Percentiles rank a stretch among this genome's conserved stretches.
Evolutionary conservation across 179 eudicot species (phyloP).

Genomic region (Silene coronaria): DNA sequence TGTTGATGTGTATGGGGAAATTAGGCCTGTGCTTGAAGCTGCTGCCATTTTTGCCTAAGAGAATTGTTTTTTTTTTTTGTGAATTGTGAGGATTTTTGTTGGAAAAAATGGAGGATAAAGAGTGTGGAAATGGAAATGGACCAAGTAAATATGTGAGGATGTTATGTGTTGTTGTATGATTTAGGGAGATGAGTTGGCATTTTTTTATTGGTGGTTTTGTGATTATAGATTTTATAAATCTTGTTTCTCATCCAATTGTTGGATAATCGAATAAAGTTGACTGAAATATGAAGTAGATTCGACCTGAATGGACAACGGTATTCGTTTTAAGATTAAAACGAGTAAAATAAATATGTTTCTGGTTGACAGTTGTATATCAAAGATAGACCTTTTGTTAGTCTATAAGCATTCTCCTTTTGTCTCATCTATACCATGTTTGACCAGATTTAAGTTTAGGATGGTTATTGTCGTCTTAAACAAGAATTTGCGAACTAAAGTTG

Average conservation of each 20-base stretch:
- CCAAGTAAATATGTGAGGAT: conserved; percentile 10
- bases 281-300: too few species aligned
- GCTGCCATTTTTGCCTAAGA: conserved; percentile 5
- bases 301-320: too few species aligned
- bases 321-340: too few species aligned
- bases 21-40: conserved; percentile 12
- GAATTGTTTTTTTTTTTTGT: neutral
- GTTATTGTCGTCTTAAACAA: too few species aligned
- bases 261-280: neutral
- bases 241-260: neutral
- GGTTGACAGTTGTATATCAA: too few species aligned
- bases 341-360: too few species aligned
- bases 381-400: too few species aligned
- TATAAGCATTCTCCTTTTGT: too few species aligned
- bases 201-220: conserved; percentile 16
- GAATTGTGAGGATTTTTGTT: neutral
- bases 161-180: conserved; percentile 9
- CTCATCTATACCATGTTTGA: too few species aligned
- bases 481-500: too few species aligned
- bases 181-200: conserved; percentile 14
- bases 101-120: neutral
- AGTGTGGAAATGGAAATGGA: too few species aligned
- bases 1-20: conserved; percentile 17
- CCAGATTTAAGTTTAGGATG: too few species aligned
- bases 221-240: conserved; percentile 10